These are phyloP conservation scores for Wallacemonas rigidus DNA, from an alignment of 208 protist genomes.

Conservation along the genomic window DNA sequence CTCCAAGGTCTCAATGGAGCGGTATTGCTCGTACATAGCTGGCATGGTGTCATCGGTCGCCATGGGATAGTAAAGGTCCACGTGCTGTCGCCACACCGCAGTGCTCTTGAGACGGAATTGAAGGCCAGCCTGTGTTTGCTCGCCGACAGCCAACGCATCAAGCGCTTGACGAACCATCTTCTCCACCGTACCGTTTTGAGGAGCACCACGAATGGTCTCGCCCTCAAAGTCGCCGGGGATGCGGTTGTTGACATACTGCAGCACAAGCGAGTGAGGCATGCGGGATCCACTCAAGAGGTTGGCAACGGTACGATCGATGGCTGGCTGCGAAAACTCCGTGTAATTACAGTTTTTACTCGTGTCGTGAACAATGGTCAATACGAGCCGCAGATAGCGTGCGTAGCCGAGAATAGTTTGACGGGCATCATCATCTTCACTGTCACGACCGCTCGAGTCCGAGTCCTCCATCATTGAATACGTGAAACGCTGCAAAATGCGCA, in stretches of 20 bases:
- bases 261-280: conserved; percentile 15
- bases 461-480: conserved; percentile 24
- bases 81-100: conserved; percentile 42
- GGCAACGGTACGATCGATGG: conserved; percentile 11
- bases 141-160: conserved; percentile 35
- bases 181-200: neutral
- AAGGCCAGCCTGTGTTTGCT: conserved; percentile 29
- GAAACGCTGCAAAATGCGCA: conserved; percentile 74
- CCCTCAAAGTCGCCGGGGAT: conserved; percentile 11
- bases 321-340: conserved; percentile 8
- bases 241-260: conserved; percentile 15
- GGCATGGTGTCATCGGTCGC: conserved; percentile 27
- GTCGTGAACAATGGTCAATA: conserved; percentile 63
- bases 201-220: neutral
- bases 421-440: neutral
- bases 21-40: conserved; percentile 27
- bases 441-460: neutral
- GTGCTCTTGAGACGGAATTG: conserved; percentile 58
- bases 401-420: conserved; percentile 19
- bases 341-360: conserved; percentile 27
- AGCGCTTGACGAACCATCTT: conserved; percentile 19
- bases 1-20: conserved; percentile 20
- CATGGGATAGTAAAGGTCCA: conserved; percentile 56
- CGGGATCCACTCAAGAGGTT: conserved; percentile 12
- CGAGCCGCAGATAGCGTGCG: conserved; percentile 47